Evolutionary conservation across 75 land plant species (phyloP).

Genomic region (Ceratopteris richardii): DNA sequence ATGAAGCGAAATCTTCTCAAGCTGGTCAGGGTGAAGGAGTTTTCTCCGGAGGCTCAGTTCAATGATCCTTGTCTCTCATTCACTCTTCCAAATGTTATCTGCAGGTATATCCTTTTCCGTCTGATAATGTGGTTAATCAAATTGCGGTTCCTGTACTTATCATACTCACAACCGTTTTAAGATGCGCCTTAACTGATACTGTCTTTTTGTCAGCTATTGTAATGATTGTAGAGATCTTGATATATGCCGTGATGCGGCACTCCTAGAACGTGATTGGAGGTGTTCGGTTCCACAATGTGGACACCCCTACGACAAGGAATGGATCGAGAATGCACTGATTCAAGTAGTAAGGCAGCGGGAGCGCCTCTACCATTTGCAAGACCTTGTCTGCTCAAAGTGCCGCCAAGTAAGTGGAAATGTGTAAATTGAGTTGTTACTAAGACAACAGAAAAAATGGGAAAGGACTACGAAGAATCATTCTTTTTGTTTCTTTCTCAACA

Average conservation of each 20-base stretch:
- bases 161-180: too few species aligned
- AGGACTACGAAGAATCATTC: too few species aligned
- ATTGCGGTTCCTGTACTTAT: too few species aligned
- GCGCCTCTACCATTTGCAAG: conserved; percentile 89
- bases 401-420: conserved; percentile 27
- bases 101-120: conserved; percentile 66
- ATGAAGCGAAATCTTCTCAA: conserved; percentile 86
- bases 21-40: conserved; percentile 69
- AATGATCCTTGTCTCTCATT: conserved; percentile 61
- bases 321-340: conserved; percentile 82
- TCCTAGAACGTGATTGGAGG: conserved; percentile 72
- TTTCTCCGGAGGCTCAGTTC: conserved; percentile 89
- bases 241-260: conserved; percentile 70
- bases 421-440: too few species aligned
- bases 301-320: conserved; percentile 74
- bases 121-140: too few species aligned
- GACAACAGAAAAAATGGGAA: too few species aligned
- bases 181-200: background rate
- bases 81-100: conserved; percentile 86
- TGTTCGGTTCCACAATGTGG: conserved; percentile 87
- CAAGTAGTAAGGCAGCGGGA: conserved; percentile 93
- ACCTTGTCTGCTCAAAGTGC: conserved; percentile 75
- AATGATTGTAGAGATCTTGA: conserved; percentile 95
- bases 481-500: conserved; percentile 4
- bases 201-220: conserved; percentile 62